These are phyloP conservation scores for Pseudopithomyces maydicus DNA, from an alignment of 2,329 filamentous ascomycete species.

Conservation along the genomic window DNA sequence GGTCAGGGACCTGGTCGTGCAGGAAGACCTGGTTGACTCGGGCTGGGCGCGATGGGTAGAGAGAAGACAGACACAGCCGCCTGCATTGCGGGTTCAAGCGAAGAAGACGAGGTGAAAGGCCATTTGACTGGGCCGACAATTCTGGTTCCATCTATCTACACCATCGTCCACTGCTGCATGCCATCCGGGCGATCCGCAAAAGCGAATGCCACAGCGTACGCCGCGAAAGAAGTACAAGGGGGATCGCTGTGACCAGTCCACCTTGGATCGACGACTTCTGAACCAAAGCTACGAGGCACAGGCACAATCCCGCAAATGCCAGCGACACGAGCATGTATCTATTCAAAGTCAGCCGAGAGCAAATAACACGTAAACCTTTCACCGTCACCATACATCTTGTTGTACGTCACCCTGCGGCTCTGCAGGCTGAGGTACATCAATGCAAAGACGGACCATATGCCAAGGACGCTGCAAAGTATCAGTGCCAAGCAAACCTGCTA, in stretches of 20 bases:
- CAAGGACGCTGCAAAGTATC: constrained; percentile 13
- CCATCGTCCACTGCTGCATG: neutral
- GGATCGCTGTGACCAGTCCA: constrained; percentile 23
- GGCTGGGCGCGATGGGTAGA: constrained; percentile 93
- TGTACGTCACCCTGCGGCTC: constrained; percentile 14
- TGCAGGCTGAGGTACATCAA: constrained; percentile 18
- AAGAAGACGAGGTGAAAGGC: constrained; percentile 30
- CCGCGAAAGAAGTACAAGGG: constrained; percentile 24
- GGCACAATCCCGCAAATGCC: constrained; percentile 12
- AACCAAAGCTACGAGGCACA: constrained; percentile 22
- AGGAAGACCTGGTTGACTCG: constrained; percentile 86
- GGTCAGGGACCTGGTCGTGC: constrained; percentile 80
- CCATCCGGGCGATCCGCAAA: constrained; percentile 15
- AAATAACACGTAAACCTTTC: neutral
- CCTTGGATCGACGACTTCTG: constrained; percentile 20
- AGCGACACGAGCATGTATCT: constrained; percentile 19
- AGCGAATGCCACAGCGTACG: constrained; percentile 21
- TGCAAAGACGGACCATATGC: constrained; percentile 14
- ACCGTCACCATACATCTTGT: constrained; percentile 16
- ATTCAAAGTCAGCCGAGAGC: neutral
- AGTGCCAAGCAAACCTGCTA: neutral
- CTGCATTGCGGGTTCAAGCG: constrained; percentile 24
- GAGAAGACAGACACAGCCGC: constrained; percentile 37
- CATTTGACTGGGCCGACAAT: neutral
- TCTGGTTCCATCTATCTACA: neutral